A percentile compares a stretch with the other conserved stretches of the same genome.
Evolutionary conservation across 2,329 filamentous ascomycete species (phyloP).

Genomic region (Exophiala aquamarina): DNA sequence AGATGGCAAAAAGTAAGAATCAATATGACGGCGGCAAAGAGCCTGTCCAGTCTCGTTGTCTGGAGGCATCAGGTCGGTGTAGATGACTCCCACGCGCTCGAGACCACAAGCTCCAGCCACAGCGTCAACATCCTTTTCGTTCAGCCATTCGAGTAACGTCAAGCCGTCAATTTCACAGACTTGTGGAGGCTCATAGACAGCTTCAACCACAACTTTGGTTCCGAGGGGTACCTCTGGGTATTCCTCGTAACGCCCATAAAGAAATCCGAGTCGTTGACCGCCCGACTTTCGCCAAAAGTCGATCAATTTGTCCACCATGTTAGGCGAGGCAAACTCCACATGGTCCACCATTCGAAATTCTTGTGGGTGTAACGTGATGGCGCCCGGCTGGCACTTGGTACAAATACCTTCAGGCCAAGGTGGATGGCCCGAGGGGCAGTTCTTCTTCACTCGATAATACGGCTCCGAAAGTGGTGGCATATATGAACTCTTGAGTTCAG

Average conservation of each 20-base stretch:
- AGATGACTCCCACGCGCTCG: slow-evolving; percentile 87
- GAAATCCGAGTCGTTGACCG: slow-evolving; percentile 78
- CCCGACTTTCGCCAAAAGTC: slow-evolving; percentile 89
- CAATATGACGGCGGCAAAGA: slow-evolving; percentile 90
- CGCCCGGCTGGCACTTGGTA: slow-evolving; percentile 95
- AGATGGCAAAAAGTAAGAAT: slow-evolving; percentile 92
- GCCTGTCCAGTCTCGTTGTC: slow-evolving; percentile 81
- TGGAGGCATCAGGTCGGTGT: slow-evolving; percentile 85
- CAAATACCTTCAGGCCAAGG: slow-evolving; percentile 96
- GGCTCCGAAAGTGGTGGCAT: slow-evolving; percentile 94
- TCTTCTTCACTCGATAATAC: slow-evolving; percentile 81
- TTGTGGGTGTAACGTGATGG: slow-evolving; percentile 92
- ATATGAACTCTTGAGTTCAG: slow-evolving; percentile 88
- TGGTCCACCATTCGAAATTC: slow-evolving; percentile 96
- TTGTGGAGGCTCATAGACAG: slow-evolving; percentile 95
- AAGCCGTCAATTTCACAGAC: slow-evolving; percentile 85
- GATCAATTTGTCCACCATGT: slow-evolving; percentile 84
- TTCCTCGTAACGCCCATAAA: slow-evolving; percentile 88
- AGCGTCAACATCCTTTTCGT: slow-evolving; percentile 77
- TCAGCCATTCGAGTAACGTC: slow-evolving; percentile 79
- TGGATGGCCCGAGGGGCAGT: slow-evolving; percentile 91
- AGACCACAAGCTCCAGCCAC: slow-evolving; percentile 81
- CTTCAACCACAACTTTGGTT: slow-evolving; percentile 92
- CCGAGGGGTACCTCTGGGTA: slow-evolving; percentile 92
- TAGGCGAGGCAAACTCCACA: slow-evolving; percentile 86